phyloP scores from a whole-genome alignment of 1,139 yeast species.

The Geotrichum armillariae region DNA sequence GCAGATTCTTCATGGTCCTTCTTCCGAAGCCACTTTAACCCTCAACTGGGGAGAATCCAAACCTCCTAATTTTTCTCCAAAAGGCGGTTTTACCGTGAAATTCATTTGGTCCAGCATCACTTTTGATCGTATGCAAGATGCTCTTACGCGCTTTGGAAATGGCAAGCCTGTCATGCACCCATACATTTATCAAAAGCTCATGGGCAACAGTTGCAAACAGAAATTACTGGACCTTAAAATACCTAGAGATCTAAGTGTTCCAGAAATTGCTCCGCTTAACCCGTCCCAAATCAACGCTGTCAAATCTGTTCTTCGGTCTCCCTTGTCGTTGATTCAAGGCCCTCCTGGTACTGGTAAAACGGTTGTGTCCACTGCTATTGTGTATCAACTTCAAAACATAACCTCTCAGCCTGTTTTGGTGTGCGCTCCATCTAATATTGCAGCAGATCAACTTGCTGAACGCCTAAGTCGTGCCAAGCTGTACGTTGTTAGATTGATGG shows the following conservation, averaged over 20 bases:
- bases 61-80: not conserved
- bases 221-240: not conserved
- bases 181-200: not conserved
- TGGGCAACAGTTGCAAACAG: not conserved
- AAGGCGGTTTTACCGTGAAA: conserved; percentile 65
- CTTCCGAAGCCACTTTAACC: not conserved
- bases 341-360: conserved; percentile 98
- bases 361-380: conserved; percentile 85
- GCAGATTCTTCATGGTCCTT: not conserved
- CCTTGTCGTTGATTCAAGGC: conserved; percentile 85
- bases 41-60: not conserved
- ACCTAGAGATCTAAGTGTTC: conserved; percentile 51
- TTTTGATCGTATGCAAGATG: conserved; percentile 79
- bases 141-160: conserved; percentile 35
- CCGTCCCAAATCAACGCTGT: conserved; percentile 82
- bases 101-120: conserved; percentile 88
- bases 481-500: conserved; percentile 74
- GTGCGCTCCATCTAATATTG: conserved; percentile 96
- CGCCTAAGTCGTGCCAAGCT: conserved; percentile 67
- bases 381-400: conserved; percentile 66
- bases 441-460: conserved; percentile 84
- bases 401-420: conserved; percentile 65
- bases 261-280: conserved; percentile 60
- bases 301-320: conserved; percentile 63
- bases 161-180: not conserved